Base-by-base conservation (phyloP, 768 basidiomycete genomes). In the Tricholoma matsutake region DNA sequence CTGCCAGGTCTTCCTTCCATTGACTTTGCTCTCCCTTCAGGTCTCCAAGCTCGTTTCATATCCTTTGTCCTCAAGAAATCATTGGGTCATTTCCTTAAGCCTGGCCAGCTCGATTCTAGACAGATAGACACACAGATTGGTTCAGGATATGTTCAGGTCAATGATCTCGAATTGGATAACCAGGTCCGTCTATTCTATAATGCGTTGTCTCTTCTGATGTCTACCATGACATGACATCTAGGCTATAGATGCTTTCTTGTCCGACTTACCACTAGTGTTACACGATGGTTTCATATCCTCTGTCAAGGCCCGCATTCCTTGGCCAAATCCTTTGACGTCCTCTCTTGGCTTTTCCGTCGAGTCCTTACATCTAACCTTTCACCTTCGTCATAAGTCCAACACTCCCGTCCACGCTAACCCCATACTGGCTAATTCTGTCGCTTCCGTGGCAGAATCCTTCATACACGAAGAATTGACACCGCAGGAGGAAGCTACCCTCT, bases 51-150 rank as follows among this genome's bases (percentile, higher is more conserved):
- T 57, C 86, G 92, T 60, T 95, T 98, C 76, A 80, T 98, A 35
- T 94, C 94, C 1, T 98, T 94, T 71, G 76, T 94, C 56, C 82
- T 98, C 63, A 90, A 87, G 80, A 87, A 86, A 68, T 82, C 85
- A 7, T 77, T 98, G 0, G 96, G 96, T 10, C 90, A 89, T 69
- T 82, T 97, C 62, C 82, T 98, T 57, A 91, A 89, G 71, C 92
- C 91, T 9, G 95, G 93, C 14, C 94, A 95, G 68, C 83, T 97
- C 60, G 92, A 97, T 75, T 79, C 85, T 56, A 83, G 88, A 58
- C 87, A 93, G 75, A 89, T 97, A 67, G 93, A 96, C 67, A 91
- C 93, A 29, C 93, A 96, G 74, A 88, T 98, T 67, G 90, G 92
- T n/a, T 89, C 88, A 43, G 96, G 96, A 16, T 88, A 84, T 71